Evolutionary conservation across 1,284 basidiomycete genomes (phyloP).

Genomic region (Xerocomus nothofagi): DNA sequence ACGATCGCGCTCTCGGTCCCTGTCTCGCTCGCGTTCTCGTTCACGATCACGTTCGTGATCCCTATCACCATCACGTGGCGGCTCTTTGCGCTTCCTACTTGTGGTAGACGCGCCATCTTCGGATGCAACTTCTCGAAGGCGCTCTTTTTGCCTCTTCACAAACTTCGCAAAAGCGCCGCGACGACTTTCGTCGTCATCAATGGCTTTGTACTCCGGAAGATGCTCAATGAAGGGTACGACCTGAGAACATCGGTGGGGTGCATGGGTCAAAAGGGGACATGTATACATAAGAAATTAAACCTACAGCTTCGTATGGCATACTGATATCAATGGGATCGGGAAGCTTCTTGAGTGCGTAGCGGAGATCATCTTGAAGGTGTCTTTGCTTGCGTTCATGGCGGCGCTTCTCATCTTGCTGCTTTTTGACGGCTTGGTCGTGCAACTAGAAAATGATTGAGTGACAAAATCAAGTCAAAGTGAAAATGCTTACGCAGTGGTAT

Average conservation of each 20-base stretch:
- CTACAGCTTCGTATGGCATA: constrained; percentile 75
- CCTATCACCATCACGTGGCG: constrained; percentile 46
- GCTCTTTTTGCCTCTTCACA: constrained; percentile 86
- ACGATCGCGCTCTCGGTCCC: constrained; percentile 41
- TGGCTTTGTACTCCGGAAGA: constrained; percentile 78
- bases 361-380: constrained; percentile 91
- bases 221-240: constrained; percentile 74
- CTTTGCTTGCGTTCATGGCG: constrained; percentile 81
- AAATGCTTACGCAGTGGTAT: constrained; percentile 61
- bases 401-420: constrained; percentile 77
- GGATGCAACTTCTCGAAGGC: constrained; percentile 70
- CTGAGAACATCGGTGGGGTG: constrained; percentile 37
- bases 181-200: constrained; percentile 81
- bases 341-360: constrained; percentile 92
- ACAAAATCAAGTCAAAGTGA: constrained; percentile 1
- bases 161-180: constrained; percentile 83
- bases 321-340: constrained; percentile 76
- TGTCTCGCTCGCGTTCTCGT: constrained; percentile 45
- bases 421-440: constrained; percentile 67
- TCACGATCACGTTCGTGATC: constrained; percentile 41
- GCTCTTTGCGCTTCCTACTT: constrained; percentile 75
- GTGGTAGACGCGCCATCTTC: constrained; percentile 79
- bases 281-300: constrained; percentile 21
- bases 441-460: constrained; percentile 47
- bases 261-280: not conserved